Evolutionary conservation across 805 yeast species (phyloP).

Genomic region (Tetrapisispora taiwanensis): DNA sequence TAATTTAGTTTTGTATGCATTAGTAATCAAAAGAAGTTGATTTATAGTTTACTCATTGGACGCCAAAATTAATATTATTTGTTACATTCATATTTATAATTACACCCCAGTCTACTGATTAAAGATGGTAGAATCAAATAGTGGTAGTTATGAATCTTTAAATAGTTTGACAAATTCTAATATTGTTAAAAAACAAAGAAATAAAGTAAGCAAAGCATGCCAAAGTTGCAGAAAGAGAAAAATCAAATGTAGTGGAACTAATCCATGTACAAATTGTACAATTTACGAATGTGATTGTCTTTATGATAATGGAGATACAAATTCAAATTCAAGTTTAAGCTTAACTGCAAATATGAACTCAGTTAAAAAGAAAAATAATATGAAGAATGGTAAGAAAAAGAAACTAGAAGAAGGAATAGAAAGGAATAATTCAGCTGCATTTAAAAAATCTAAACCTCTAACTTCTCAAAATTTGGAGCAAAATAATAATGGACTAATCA

Average conservation of each 20-base stretch:
- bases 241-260: conserved; percentile 27
- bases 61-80: too few species aligned
- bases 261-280: conserved; percentile 26
- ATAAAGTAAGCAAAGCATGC: conserved; percentile 22
- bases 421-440: too few species aligned
- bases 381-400: neutral
- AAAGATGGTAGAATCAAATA: neutral
- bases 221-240: conserved; percentile 28
- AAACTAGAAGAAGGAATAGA: too few species aligned
- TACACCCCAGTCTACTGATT: too few species aligned
- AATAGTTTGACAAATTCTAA: neutral
- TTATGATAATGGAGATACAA: conserved; percentile 2
- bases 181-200: neutral
- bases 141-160: neutral
- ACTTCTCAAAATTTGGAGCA: too few species aligned
- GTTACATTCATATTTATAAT: too few species aligned
- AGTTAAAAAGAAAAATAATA: neutral
- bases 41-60: too few species aligned
- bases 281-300: conserved; percentile 25
- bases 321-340: too few species aligned
- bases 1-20: too few species aligned
- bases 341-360: neutral
- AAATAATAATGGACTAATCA: too few species aligned
- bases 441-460: too few species aligned
- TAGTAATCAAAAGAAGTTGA: too few species aligned